Evolutionary conservation across 257 asterid genomes (phyloP).

Genomic region (Solanum lycopersicoides): DNA sequence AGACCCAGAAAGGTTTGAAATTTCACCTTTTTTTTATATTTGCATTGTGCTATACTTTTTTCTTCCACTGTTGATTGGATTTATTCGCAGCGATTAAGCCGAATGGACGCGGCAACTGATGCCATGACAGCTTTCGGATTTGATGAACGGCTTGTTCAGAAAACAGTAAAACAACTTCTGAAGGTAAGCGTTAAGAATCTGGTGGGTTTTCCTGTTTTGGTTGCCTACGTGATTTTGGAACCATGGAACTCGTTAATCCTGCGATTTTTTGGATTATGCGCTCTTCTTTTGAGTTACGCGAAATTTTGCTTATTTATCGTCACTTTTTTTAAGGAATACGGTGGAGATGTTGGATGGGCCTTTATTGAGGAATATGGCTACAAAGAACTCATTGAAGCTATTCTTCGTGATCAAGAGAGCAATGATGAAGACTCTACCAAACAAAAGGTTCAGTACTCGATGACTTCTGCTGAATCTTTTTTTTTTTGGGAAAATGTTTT

Average conservation of each 20-base stretch:
- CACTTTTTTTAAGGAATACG: slow-evolving; percentile 10
- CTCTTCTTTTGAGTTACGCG: not conserved
- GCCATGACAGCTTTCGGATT: slow-evolving; percentile 15
- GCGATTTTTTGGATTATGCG: not conserved
- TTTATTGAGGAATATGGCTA: slow-evolving; percentile 19
- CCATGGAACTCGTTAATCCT: not conserved
- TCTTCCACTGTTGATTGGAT: not conserved
- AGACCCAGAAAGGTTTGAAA: slow-evolving; percentile 11
- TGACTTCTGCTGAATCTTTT: not conserved
- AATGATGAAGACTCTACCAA: not conserved
- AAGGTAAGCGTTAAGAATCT: not conserved
- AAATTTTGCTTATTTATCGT: not conserved
- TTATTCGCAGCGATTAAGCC: not conserved
- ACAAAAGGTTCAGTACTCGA: not conserved
- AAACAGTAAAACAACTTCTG: slow-evolving; percentile 3
- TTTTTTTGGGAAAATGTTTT: not conserved
- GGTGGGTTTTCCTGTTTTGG: not conserved
- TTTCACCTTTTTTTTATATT: not conserved
- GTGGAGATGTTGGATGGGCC: slow-evolving; percentile 19
- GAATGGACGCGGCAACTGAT: slow-evolving; percentile 20
- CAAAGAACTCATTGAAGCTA: slow-evolving; percentile 17
- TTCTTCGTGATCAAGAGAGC: slow-evolving; percentile 10
- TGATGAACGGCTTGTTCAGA: not conserved
- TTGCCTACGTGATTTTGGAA: not conserved
- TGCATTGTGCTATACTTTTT: not conserved